Evolutionary conservation across 2,329 filamentous ascomycete genomes (phyloP).

Genomic region (Colletotrichum lini): DNA sequence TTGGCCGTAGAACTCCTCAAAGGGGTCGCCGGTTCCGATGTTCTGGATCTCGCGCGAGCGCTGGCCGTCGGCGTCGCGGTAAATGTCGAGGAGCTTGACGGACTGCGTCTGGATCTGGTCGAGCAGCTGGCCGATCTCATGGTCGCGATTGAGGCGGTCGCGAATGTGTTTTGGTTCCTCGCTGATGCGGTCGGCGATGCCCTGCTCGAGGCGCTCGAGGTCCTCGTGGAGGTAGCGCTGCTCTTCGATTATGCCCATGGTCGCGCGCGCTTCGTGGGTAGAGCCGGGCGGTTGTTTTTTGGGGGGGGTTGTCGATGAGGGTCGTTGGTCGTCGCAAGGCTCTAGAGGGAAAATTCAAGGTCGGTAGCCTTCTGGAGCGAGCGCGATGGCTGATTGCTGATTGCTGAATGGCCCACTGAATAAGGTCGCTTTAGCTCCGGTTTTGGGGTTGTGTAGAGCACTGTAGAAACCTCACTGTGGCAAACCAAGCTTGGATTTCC

Average conservation of each 20-base stretch:
- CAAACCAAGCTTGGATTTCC: not conserved
- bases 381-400: constrained; percentile 18
- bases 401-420: constrained; percentile 36
- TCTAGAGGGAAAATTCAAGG: constrained; percentile 24
- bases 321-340: constrained; percentile 20
- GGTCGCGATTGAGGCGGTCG: constrained; percentile 89
- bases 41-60: constrained; percentile 86
- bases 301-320: not conserved
- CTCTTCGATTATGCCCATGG: constrained; percentile 87
- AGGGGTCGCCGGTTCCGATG: constrained; percentile 87
- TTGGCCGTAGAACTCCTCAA: constrained; percentile 93
- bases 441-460: constrained; percentile 13
- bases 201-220: constrained; percentile 94
- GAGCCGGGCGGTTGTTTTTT: not conserved
- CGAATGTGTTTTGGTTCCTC: constrained; percentile 95
- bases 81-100: constrained; percentile 83
- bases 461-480: constrained; percentile 11
- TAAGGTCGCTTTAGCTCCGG: constrained; percentile 40
- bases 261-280: not conserved
- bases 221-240: constrained; percentile 96
- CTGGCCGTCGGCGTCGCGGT: constrained; percentile 81
- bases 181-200: constrained; percentile 87
- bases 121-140: constrained; percentile 90
- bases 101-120: constrained; percentile 91
- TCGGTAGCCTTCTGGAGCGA: constrained; percentile 1